Base-by-base conservation (phyloP, 1,139 yeast genomes). In the Saccharomyces pastorianus region DNA sequence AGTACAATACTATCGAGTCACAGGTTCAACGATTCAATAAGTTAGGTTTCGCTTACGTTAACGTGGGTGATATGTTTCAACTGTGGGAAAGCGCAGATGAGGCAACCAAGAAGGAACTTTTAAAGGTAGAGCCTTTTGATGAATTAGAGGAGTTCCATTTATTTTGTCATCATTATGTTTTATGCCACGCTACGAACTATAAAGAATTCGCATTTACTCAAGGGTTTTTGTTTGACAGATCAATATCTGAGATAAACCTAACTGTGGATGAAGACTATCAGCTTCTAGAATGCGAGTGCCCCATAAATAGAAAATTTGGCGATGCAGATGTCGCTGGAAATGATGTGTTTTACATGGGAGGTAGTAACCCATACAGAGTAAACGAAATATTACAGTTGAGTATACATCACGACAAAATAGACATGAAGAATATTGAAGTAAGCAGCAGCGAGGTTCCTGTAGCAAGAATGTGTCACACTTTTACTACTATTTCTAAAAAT, bases 71-170 rank as follows among this genome's bases (percentile, higher is more conserved):
- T 62, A 70, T 88, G 60, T 75, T 61, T 73, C 64, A 79, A 75
- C 57, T 82, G 74, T 71, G 89, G 95, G 88, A 65, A 64, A 31
- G 68, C 63, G 48, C 73, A 73, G 55, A 76, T 7, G 61, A 62
- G 2, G 73, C 71, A 0, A 66, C 73, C n/a, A 81, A 79, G 61
- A 47, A 58, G 0, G 68, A 71, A 51, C 78, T 88, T 17, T 75
- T 74, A 13, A 54, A 66, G 1, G 76, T 84, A 28, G 95, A 88
- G 66, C 80, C 79, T 7, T 88, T 88, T 68, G 96, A 88, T 65
- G 96, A 88, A 69, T 80, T 88, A 82, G 96, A 88, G 68, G 96
- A 88, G 67, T 87, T 87, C 59, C 77, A 84, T 29, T 67, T 85
- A 17, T 88, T 86, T 64, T 83, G 90, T 59, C 95, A 86, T 61